Evolutionary conservation across 2,329 filamentous ascomycete species (phyloP), one percentile per base, ranked within the genome.

Genomic region (Ophiosphaerella korrae): DNA sequence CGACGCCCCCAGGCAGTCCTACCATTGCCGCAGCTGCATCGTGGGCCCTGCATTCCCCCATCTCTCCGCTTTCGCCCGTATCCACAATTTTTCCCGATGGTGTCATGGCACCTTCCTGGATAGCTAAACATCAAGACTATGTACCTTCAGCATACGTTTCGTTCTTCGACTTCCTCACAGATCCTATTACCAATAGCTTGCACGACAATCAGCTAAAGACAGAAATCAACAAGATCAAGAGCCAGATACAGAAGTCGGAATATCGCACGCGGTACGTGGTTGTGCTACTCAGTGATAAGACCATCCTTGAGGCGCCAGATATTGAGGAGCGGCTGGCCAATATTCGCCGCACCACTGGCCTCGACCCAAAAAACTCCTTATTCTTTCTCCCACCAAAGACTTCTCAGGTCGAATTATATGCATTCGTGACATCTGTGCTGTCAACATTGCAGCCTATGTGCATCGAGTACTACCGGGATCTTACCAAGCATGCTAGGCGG

Each of bases 71-170:
- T 26, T 94, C 89, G 34, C 92, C 92, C 3, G 83, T 82, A 7
- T 96, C 93, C 7, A 80, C 85, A 2, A 82, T 95, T 2, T 97
- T 94, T 68, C 92, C 93, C 7, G 94, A 97, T 75, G 94, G 93
- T 4, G 78, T 97, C 51, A 85, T 97, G 70, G 86, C 92, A 53
- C 82, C 87, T 16, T 76, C 84, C 53, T 99, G 93, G 93, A 80
- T 96, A 47, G 84, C 84, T 52, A 99, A 97, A 72, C 93, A 97
- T 71, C 92, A 96, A 68, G 80, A 88, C 44, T 79, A 91, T 14
- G 82, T 97, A 18, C 93, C 93, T 1, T 89, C 90, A 54, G 82
- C 90, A 23, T 88, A 90, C 60, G 74, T 96, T 29, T 88, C 88
- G 58, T 94, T 95, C 75, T 96, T 95, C 68, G 82, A 83, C 32